Evolutionary conservation across 2,329 filamentous ascomycete species (phyloP), one percentile per base, ranked within the genome.

Genomic region (Lasiodiplodia gonubiensis): DNA sequence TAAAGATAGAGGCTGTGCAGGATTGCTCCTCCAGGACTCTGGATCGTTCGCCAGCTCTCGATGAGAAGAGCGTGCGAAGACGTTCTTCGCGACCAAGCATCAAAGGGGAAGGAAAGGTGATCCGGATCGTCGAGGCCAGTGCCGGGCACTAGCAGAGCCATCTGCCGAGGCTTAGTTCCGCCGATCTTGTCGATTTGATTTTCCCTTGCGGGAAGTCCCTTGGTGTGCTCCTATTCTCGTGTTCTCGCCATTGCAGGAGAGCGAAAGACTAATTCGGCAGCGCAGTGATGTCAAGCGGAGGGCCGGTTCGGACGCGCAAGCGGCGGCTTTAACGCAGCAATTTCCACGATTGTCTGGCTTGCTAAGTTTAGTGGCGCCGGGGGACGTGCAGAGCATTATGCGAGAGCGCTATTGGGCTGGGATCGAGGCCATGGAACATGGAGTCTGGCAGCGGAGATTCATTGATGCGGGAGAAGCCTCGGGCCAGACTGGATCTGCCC

Each of bases 301-400:
- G 35, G n/a, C 46, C 59, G 59, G n/a, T 35, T 37, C 5, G 16
- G 42, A 63, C 42, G 27, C 59, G 30, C 59, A 63, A 63, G 46
- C 59, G 27, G 42, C 59, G 59, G 59, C 59, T 63, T 63, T 27
- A 51, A 51, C 14, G 27, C 27, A 51, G 59, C 46, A 63, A 63
- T 63, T 52, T 63, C 59, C 59, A 63, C 42, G 46, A 21, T 51
- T 14, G n/a, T n/a, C 18, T 27, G n/a, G 59, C 27, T 16, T 63
- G 42, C 59, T 63, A 63, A 63, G 59, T 63, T 63, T 63, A 52
- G 59, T 63, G 59, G 59, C 30, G 46, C n/a, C 8, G 53, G 30
- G 57, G 42, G 25, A n/a, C 59, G 59, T 63, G 59, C 59, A 3
- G 12, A 27, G 18, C n/a, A 51, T 35, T 51, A 63, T 35, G 59